Evolutionary conservation across 2,329 filamentous ascomycete genomes (phyloP).

Genomic region (Blastomyces silverae): DNA sequence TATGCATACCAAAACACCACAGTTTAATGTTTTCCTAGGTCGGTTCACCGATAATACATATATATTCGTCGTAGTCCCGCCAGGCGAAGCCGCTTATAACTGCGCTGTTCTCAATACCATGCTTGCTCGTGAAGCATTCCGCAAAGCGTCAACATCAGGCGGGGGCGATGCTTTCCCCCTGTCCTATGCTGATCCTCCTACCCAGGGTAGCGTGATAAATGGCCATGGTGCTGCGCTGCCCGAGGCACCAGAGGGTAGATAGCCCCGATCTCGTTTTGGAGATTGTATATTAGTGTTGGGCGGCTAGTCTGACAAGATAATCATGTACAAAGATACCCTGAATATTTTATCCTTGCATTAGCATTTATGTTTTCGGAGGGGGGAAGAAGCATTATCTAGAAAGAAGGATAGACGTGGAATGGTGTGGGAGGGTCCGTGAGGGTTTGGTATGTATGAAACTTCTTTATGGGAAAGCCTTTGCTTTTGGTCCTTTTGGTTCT

Average conservation of each 20-base stretch:
- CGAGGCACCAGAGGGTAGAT: slow-evolving; percentile 6
- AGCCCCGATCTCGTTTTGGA: not conserved
- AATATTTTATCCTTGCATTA: not conserved
- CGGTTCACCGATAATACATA: slow-evolving; percentile 98
- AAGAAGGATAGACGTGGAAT: not conserved
- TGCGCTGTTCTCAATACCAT: slow-evolving; percentile 83
- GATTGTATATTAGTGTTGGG: not conserved
- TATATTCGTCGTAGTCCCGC: slow-evolving; percentile 82
- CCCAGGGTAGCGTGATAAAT: slow-evolving; percentile 9
- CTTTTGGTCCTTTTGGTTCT: not conserved
- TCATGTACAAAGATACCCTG: slow-evolving; percentile 9
- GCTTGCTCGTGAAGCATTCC: slow-evolving; percentile 75
- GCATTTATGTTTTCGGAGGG: not conserved
- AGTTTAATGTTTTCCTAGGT: slow-evolving; percentile 88
- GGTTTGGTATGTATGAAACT: slow-evolving; percentile 2
- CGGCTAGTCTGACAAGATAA: not conserved
- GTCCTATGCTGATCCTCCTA: slow-evolving; percentile 28
- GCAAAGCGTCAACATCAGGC: slow-evolving; percentile 49
- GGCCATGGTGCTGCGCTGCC: slow-evolving; percentile 6
- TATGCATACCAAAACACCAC: slow-evolving; percentile 47
- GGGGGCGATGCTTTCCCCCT: slow-evolving; percentile 40
- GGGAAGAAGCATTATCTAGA: not conserved
- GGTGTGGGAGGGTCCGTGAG: not conserved
- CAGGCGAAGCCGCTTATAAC: slow-evolving; percentile 86
- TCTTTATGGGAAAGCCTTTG: not conserved